These are phyloP conservation scores for Hygrophorus pudorinus DNA, from an alignment of 768 basidiomycete species.

Conservation along the genomic window DNA sequence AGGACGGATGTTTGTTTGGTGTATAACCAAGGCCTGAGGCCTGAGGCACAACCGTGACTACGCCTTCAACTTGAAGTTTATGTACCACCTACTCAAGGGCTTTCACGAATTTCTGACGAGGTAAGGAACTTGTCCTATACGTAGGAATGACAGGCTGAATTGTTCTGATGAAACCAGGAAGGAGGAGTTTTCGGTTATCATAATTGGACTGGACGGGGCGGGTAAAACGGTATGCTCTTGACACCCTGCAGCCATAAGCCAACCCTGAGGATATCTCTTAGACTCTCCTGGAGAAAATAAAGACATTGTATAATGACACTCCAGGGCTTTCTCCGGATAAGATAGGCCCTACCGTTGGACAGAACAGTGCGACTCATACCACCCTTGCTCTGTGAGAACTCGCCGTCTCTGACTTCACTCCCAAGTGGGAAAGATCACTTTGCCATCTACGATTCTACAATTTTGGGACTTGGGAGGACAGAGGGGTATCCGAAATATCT, in stretches of 20 bases:
- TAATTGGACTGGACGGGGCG: slow-evolving; percentile 87
- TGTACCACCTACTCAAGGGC: slow-evolving; percentile 94
- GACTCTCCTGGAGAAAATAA: slow-evolving; percentile 89
- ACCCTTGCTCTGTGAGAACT: background rate
- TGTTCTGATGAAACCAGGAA: slow-evolving; percentile 35
- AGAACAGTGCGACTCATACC: slow-evolving; percentile 66
- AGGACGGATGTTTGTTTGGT: slow-evolving; percentile 1
- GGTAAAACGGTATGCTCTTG: slow-evolving; percentile 69
- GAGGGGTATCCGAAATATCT: slow-evolving; percentile 86
- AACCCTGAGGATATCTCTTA: slow-evolving; percentile 19
- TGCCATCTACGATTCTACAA: slow-evolving; percentile 89
- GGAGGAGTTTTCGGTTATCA: slow-evolving; percentile 89
- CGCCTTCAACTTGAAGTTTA: slow-evolving; percentile 23
- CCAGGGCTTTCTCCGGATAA: slow-evolving; percentile 88
- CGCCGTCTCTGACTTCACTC: background rate
- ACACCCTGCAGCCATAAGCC: background rate
- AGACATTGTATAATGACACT: slow-evolving; percentile 79
- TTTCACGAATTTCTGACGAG: slow-evolving; percentile 85
- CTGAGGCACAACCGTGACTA: slow-evolving; percentile 1
- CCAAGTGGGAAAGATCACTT: slow-evolving; percentile 82
- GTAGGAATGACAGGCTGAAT: background rate
- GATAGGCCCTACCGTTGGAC: slow-evolving; percentile 94
- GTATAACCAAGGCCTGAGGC: background rate
- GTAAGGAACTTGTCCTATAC: slow-evolving; percentile 21
- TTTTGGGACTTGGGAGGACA: slow-evolving; percentile 99